Evolutionary conservation across 2,329 filamentous ascomycete species (phyloP), one percentile per base, ranked within the genome.

Genomic region (Triangularia setosa): DNA sequence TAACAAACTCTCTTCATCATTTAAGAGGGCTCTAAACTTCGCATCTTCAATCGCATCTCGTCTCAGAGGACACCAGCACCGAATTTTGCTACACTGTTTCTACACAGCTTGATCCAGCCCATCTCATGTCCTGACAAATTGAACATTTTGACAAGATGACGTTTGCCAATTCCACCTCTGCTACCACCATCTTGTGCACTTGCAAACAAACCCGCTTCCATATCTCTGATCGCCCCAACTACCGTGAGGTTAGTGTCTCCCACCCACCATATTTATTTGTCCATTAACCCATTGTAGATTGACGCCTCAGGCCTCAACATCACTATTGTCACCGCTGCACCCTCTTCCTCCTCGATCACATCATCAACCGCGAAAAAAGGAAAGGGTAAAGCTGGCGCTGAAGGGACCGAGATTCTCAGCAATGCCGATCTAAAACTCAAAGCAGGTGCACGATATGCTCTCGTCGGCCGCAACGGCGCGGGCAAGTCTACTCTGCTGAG

Each of bases 401-500:
- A 73, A 54, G 83, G 82, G 9, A 76, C 82, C n/a, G 91, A 95
- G 73, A 84, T 96, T 5, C 80, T 96, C 2, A 80, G 80, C 9
- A 86, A 90, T 73, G 90, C 89, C 1, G 87, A 87, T 63, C 77
- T 96, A 35, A 85, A 87, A 24, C 78, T 96, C 2, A 91, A 94
- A 68, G 85, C 87, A 58, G 89, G 90, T 0, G 81, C 87, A 55
- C 83, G 90, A 66, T 96, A 96, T 79, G 91, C 91, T 0, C 79
- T 96, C 1, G 81, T 94, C 21, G 92, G 92, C 0, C 83, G 90
- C 6, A 96, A 96, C 76, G 92, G 92, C 0, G 90, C 88, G 1
- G 92, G 92, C 5, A 96, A 96, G 73, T 93, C 90, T 3, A 94
- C 87, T 89, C 77, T 94, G 6, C 79, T 95, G 16, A 86, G 86